Evolutionary conservation across 371 early-diverging fungal species (phyloP).

Genomic region (Lichtheimia corymbifera): DNA sequence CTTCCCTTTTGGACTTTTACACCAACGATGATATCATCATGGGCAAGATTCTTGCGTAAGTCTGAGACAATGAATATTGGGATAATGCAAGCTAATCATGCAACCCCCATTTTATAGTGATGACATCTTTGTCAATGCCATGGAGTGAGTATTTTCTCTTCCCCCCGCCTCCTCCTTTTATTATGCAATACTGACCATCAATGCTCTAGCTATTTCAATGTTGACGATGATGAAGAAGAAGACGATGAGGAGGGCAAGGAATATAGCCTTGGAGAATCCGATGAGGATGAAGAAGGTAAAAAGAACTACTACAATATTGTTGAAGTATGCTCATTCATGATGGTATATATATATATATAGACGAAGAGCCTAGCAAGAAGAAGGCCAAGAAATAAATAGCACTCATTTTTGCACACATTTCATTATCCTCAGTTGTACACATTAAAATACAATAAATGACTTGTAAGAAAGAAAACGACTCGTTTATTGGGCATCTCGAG

Average conservation of each 20-base stretch:
- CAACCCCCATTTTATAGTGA: conserved; percentile 20
- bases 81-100: conserved; percentile 2
- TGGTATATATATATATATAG: background rate
- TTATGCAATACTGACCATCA: background rate
- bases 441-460: too few relatives aligned
- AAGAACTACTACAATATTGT: too few relatives aligned
- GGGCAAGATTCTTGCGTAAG: conserved; percentile 32
- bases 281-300: background rate
- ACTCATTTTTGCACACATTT: too few relatives aligned
- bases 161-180: too few relatives aligned
- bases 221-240: conserved; percentile 22
- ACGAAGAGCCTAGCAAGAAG: conserved; percentile 1
- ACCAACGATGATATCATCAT: conserved; percentile 39
- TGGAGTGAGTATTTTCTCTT: conserved; percentile 23
- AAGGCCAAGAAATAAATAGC: background rate
- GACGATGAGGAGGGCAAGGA: conserved; percentile 16
- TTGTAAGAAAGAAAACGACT: background rate
- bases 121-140: conserved; percentile 41
- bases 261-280: background rate
- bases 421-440: too few relatives aligned
- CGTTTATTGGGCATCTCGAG: conserved; percentile 34
- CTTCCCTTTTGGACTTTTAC: conserved; percentile 53
- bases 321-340: too few relatives aligned
- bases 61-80: background rate
- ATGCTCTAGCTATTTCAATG: conserved; percentile 18